A percentile compares a stretch with the other conserved stretches of the same genome.
These are phyloP conservation scores for Saitozyma sp. DNA, from an alignment of 768 basidiomycete genomes.

Conservation along the genomic window DNA sequence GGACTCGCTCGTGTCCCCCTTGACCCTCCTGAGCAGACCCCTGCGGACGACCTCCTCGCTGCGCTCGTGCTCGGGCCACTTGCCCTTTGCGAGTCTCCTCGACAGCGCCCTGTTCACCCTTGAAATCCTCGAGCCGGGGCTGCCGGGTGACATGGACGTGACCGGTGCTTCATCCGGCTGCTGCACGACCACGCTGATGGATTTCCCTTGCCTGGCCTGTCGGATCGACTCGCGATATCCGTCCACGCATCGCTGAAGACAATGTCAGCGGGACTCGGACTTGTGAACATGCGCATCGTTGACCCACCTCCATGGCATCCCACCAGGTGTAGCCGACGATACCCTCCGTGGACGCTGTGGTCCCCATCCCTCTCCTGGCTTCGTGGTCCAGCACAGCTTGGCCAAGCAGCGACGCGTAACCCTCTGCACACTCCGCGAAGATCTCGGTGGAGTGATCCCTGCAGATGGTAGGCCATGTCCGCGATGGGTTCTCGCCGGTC, in stretches of 20 bases:
- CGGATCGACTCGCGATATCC: conserved; percentile 50
- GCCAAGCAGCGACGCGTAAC: conserved; percentile 42
- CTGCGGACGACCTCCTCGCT: conserved; percentile 1
- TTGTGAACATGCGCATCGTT: background rate
- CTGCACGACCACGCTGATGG: conserved; percentile 16
- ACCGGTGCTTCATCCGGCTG: background rate
- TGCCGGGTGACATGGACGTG: background rate
- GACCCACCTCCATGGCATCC: conserved; percentile 52
- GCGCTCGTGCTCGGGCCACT: conserved; percentile 2
- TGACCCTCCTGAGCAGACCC: conserved; percentile 2
- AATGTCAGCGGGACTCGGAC: background rate
- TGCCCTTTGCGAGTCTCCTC: conserved; percentile 17
- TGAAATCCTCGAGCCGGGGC: conserved; percentile 9
- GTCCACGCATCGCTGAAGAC: conserved; percentile 47
- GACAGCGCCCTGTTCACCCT: conserved; percentile 23
- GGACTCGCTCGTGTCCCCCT: conserved; percentile 15
- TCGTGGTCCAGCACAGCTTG: conserved; percentile 22
- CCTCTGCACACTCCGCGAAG: conserved; percentile 7
- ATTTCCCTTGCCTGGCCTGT: conserved; percentile 17
- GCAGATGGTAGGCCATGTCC: conserved; percentile 25
- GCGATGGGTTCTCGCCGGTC: conserved; percentile 2
- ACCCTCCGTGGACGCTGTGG: conserved; percentile 37
- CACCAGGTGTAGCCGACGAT: conserved; percentile 52
- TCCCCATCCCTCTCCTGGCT: conserved; percentile 35
- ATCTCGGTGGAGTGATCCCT: conserved; percentile 23